phyloP scores from a whole-genome alignment of 225 moss, liverwort and hornwort species.

The Bryoerythrophyllum caledonicum region DNA sequence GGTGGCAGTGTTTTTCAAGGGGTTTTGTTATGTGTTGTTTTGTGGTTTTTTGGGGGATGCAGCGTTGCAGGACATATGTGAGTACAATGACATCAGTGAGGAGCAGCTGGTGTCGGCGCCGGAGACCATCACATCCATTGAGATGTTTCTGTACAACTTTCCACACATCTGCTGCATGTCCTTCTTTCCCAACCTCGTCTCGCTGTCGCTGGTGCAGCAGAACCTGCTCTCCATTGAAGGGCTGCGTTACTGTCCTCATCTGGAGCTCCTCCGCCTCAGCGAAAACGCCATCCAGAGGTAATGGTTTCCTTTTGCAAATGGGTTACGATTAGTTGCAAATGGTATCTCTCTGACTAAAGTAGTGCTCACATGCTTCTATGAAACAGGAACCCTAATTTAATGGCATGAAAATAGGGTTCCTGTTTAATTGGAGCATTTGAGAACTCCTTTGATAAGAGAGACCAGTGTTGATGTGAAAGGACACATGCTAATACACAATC shows the following conservation, averaged over 20 bases:
- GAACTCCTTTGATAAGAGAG: too few species aligned
- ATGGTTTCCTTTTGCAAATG: background rate
- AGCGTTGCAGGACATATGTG: constrained; percentile 97
- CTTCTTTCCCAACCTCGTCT: constrained; percentile 92
- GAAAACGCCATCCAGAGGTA: constrained; percentile 95
- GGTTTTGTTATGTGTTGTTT: background rate
- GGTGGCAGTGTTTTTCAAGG: constrained; percentile 7
- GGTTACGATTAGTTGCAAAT: too few species aligned
- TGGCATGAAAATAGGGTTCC: too few species aligned
- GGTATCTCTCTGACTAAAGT: too few species aligned
- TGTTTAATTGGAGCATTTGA: too few species aligned
- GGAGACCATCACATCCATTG: constrained; percentile 78
- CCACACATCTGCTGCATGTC: constrained; percentile 97
- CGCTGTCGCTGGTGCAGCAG: constrained; percentile 93
- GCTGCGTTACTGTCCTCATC: constrained; percentile 85
- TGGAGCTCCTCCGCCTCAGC: constrained; percentile 86
- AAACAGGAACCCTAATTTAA: too few species aligned
- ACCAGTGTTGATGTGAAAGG: too few species aligned
- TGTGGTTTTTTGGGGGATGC: constrained; percentile 24
- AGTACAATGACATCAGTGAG: constrained; percentile 96
- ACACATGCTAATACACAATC: too few species aligned
- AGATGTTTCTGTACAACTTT: constrained; percentile 99
- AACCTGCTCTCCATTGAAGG: constrained; percentile 87
- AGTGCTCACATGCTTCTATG: too few species aligned
- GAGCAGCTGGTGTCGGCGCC: constrained; percentile 76